Evolutionary conservation across 805 yeast genomes (phyloP), one percentile per base, ranked within the genome.

Genomic region (Wickerhamiella kurtzmanii): DNA sequence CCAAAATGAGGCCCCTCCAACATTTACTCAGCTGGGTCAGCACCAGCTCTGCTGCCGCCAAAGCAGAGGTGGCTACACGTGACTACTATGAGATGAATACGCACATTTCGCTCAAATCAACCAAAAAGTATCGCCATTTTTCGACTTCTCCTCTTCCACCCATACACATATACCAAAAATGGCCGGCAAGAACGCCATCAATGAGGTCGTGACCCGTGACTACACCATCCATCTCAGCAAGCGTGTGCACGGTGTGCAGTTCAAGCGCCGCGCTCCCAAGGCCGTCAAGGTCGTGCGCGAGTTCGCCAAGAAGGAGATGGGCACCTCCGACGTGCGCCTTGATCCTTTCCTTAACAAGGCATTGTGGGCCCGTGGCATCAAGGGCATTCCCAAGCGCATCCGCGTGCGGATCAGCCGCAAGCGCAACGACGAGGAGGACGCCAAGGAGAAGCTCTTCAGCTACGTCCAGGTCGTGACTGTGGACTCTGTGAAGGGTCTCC

Each of bases 141-240:
- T 25, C 32, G 32, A 25, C 32, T 25, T 25, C 32, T 25, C 32
- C 32, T 25, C 32, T 25, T 25, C 32, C 32, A 25, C 32, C 32
- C 38, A 36, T 36, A n/a, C 19, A 18, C n/a, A 36, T 18, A 36
- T 36, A 16, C 19, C 19, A 18, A 50, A 49, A 61, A 68, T 68
- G 73, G 72, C 72, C 51, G 60, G 68, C 57, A 58, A 59, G 63
- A 77, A 80, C 74, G 94, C 89, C 74, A 77, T 87, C 72, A 83
- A 84, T 77, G 97, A 92, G 88, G 96, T 87, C 75, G 96, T 92
- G 75, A 84, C 98, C 73, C 95, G 99, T 76, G 99, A 92, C 78
- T 92, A 92, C 86, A 92, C 98, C 81, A 88, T 92, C 75, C 89
- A 92, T 86, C 77, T 89, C 75, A 95, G 87, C 95, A 89, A 87